Evolutionary conservation across 176 grass and related monocot genomes (phyloP), one percentile per base, ranked within the genome.

Genomic region (Cenchrus purpureus): DNA sequence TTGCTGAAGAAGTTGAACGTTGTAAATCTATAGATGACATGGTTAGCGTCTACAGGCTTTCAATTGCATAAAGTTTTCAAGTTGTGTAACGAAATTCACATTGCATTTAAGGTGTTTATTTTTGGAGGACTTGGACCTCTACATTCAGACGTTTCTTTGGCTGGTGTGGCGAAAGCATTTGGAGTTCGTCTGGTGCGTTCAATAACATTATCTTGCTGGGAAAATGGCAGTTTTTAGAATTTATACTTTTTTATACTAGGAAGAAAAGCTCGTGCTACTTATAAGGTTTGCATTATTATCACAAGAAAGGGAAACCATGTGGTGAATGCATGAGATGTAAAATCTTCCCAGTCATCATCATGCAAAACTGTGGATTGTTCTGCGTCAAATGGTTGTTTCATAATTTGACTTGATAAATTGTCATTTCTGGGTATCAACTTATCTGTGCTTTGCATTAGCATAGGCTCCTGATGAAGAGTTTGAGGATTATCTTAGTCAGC

Each of bases 401-500:
- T 40, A 40, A 40, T 40, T 40, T 40, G 37, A 40, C 37, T 40
- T 40, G 37, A 40, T 40, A 40, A 40, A 40, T 3, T 83, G 25
- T 0, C 69, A 81, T 80, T 80, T 81, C 8, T 22, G 12, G 37
- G 37, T 80, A 77, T 73, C 58, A 73, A 78, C 65, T 83, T 53
- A 87, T 31, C n/a, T 86, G 65, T 72, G 52, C 48, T 75, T 88
- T 91, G 19, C 53, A 81, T 91, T 88, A 76, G 57, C 53, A 34
- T 72, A 98, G 97, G 97, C 97, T 86, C 97, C 93, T 64, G 97
- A 98, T 96, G 97, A 98, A 92, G 97, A 98, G 80, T 98, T 96
- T 91, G 93, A 98, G 79, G 97, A 98, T 79, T 94, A 94, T 67
- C 93, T 98, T 78, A 86, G 93, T 71, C 91, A 94, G 86, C 87